phyloP scores from a whole-genome alignment of 2,329 filamentous ascomycete genomes.

The Fusarium pseudonygamai region DNA sequence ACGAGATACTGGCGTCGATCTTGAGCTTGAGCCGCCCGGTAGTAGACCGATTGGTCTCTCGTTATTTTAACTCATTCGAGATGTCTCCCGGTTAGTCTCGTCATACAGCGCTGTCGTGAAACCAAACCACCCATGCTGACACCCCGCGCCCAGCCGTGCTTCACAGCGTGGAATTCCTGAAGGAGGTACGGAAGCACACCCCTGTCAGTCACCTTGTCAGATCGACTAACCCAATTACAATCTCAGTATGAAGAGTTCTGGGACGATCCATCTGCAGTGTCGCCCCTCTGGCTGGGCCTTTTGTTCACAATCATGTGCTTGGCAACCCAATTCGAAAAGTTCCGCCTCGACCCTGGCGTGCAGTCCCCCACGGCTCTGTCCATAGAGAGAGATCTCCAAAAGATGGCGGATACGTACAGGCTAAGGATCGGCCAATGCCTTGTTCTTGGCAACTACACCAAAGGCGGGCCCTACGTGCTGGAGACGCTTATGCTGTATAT shows the following conservation, averaged over 20 bases:
- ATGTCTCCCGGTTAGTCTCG: constrained; percentile 24
- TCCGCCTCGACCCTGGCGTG: background rate
- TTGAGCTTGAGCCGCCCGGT: constrained; percentile 23
- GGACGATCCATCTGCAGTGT: constrained; percentile 47
- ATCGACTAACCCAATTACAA: rapidly evolving
- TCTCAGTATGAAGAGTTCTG: constrained; percentile 57
- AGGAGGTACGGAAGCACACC: background rate
- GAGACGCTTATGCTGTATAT: constrained; percentile 52
- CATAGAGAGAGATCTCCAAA: background rate
- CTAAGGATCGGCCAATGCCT: constrained; percentile 46
- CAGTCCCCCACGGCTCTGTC: background rate
- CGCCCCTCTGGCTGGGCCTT: constrained; percentile 57
- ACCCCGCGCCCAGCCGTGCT: background rate
- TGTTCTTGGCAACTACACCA: constrained; percentile 52
- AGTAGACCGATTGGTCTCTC: constrained; percentile 49
- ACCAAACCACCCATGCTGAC: background rate
- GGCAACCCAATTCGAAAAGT: constrained; percentile 39
- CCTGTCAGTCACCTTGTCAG: too few species aligned
- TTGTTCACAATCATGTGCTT: constrained; percentile 58
- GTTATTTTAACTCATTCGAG: constrained; percentile 50
- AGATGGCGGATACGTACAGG: background rate
- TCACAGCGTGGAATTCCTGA: constrained; percentile 4
- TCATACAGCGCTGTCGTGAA: too few species aligned
- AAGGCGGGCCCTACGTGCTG: constrained; percentile 53
- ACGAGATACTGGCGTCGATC: constrained; percentile 48